A percentile compares a stretch with the other conserved stretches of the same genome.
Conservation (phyloP, 495 filamentous ascomycete genomes). For the Emericellopsis terricola region DNA sequence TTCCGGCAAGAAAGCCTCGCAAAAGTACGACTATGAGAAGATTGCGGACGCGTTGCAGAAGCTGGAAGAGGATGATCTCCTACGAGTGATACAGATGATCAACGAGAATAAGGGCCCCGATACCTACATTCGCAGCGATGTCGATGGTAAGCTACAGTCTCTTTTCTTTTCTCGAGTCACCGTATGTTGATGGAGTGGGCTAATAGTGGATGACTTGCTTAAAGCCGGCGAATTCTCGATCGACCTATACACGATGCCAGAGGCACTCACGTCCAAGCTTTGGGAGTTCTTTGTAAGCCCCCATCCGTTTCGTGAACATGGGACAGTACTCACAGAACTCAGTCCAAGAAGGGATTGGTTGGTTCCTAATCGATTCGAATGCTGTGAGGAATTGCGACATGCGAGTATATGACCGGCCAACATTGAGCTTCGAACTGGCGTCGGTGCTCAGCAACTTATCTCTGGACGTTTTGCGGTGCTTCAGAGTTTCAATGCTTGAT, state of each 20-base stretch:
- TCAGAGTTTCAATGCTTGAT: too few relatives aligned
- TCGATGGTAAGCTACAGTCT: constrained; percentile 51
- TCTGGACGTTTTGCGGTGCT: too few relatives aligned
- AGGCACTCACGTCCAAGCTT: constrained; percentile 66
- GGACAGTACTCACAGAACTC: not conserved
- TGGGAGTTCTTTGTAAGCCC: constrained; percentile 55
- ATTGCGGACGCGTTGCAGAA: constrained; percentile 51
- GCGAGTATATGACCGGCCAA: too few relatives aligned
- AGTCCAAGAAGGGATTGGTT: constrained; percentile 4
- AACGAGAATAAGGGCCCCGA: constrained; percentile 87
- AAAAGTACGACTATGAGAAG: constrained; percentile 87
- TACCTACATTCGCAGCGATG: constrained; percentile 92
- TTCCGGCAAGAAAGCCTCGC: constrained; percentile 51
- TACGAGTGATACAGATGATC: constrained; percentile 92
- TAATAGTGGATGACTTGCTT: constrained; percentile 6
- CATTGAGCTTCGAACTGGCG: too few relatives aligned
- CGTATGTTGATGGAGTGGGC: constrained; percentile 1
- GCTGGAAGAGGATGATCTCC: constrained; percentile 42
- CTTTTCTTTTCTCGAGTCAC: too few relatives aligned
- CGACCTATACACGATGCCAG: constrained; percentile 88
- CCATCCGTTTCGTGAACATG: not conserved
- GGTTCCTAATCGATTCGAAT: not conserved
- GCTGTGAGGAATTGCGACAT: too few relatives aligned
- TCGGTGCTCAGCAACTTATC: too few relatives aligned
- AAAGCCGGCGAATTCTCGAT: constrained; percentile 95